Conservation (phyloP, 1,139 yeast species). For the Taphrina communis region DNA sequence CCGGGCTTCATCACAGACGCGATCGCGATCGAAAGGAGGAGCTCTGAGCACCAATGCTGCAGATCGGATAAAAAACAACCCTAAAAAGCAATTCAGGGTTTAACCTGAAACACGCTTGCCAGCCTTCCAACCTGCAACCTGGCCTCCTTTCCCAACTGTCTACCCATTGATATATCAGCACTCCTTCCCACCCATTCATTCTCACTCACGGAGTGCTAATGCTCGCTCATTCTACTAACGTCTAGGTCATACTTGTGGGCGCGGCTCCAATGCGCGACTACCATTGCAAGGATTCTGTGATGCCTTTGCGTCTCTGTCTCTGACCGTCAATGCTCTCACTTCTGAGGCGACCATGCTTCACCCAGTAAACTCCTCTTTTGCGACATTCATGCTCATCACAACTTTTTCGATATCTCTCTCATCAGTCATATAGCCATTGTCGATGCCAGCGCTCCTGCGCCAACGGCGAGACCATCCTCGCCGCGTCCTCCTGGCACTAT, state of each 20-base stretch:
- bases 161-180: not conserved
- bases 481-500: not conserved
- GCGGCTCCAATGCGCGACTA: not conserved
- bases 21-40: not conserved
- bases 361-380: not conserved
- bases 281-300: not conserved
- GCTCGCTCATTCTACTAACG: slow-evolving; percentile 1
- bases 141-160: no score
- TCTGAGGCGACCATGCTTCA: slow-evolving; percentile 6
- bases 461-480: not conserved
- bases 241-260: not conserved
- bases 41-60: not conserved
- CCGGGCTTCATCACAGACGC: no score
- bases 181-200: not conserved
- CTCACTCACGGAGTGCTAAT: not conserved
- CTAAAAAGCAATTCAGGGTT: not conserved
- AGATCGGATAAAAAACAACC: not conserved
- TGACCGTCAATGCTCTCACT: not conserved
- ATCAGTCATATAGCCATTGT: not conserved
- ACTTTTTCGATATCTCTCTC: not conserved
- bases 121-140: not conserved
- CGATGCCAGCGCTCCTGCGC: slow-evolving; percentile 9
- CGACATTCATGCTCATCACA: slow-evolving; percentile 10
- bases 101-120: slow-evolving; percentile 1
- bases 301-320: slow-evolving; percentile 13